Evolutionary conservation across 352 stramenopile species (phyloP).

Genomic region (Globisporangium spinosum): DNA sequence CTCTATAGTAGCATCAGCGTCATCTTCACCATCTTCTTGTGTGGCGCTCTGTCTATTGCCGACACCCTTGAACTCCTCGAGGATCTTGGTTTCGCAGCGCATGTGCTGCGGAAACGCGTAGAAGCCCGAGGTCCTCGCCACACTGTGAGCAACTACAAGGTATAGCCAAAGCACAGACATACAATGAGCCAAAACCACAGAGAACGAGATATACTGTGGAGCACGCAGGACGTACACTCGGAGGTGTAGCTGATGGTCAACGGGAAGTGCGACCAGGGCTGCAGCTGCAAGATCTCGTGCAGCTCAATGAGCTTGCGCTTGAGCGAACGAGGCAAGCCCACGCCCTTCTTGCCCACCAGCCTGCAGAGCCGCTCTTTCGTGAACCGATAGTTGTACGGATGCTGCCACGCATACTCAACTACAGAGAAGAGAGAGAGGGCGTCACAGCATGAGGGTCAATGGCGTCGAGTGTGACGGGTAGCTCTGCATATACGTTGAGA

Average conservation of each 20-base stretch:
- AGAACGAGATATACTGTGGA: not conserved
- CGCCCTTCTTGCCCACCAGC: conserved; percentile 31
- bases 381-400: conserved; percentile 54
- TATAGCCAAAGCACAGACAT: not conserved
- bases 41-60: not conserved
- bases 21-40: not conserved
- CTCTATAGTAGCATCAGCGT: not conserved
- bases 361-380: conserved; percentile 33
- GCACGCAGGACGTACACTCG: conserved; percentile 19
- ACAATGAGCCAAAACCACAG: not conserved
- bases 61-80: conserved; percentile 22
- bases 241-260: conserved; percentile 56
- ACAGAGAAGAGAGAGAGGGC: not conserved
- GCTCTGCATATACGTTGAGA: not conserved
- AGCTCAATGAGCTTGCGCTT: conserved; percentile 73
- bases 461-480: not conserved
- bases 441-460: not conserved
- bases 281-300: conserved; percentile 55
- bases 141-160: conserved; percentile 24
- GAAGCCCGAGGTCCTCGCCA: conserved; percentile 31
- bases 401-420: conserved; percentile 83
- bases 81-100: conserved; percentile 33
- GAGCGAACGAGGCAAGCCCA: conserved; percentile 52
- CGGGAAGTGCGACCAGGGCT: conserved; percentile 42
- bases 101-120: conserved; percentile 35